phyloP scores from a whole-genome alignment of 257 asterid species.

The Penstemon barbatus region DNA sequence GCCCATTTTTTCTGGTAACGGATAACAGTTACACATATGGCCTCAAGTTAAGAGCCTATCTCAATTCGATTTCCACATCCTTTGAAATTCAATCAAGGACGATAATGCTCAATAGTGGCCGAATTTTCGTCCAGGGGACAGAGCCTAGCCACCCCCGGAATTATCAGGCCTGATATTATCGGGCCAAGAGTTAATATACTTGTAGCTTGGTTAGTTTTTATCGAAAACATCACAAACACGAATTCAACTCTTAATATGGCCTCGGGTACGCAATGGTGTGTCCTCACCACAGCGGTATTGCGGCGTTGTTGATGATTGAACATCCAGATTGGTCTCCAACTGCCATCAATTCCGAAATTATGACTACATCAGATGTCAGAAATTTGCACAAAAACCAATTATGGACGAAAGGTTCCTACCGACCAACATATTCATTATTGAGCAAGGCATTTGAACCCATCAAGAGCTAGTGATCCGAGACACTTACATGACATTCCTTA shows the following conservation, averaged over 20 bases:
- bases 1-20: not conserved
- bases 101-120: not conserved
- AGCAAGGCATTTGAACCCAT: slow-evolving; percentile 22
- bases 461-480: not conserved
- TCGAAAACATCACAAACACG: not conserved
- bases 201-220: not conserved
- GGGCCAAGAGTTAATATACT: not conserved
- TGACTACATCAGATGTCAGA: not conserved
- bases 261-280: slow-evolving; percentile 6
- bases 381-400: not conserved
- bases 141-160: not conserved
- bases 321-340: slow-evolving; percentile 23
- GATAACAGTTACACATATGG: not conserved
- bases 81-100: not conserved
- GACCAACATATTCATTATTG: not conserved
- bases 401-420: not conserved
- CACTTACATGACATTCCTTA: slow-evolving; percentile 7
- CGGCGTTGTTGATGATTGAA: slow-evolving; percentile 6
- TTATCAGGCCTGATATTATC: not conserved
- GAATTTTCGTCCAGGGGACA: not conserved
- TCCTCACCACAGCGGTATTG: slow-evolving; percentile 16
- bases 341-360: slow-evolving; percentile 6
- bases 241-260: slow-evolving; percentile 6
- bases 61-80: not conserved
- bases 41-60: not conserved